Evolutionary conservation across 2,329 filamentous ascomycete species (phyloP).

Genomic region (Aspergillus aculeatinus): DNA sequence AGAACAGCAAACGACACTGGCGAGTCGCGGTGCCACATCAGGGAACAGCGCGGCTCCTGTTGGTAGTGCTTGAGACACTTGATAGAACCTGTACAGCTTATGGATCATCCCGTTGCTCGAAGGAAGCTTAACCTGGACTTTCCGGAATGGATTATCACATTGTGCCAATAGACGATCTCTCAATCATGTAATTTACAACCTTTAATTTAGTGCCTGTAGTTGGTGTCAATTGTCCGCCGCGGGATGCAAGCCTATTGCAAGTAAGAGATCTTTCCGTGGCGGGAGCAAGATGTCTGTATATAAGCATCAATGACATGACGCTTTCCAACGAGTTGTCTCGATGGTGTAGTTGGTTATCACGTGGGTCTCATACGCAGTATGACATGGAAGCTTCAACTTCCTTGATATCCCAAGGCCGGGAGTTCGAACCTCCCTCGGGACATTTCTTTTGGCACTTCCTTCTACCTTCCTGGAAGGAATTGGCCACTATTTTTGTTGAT

Average conservation of each 20-base stretch:
- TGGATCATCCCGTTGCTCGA: neutral
- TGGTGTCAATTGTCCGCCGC: too few relatives aligned
- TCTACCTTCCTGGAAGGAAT: neutral
- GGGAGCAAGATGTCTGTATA: too few relatives aligned
- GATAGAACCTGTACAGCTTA: neutral
- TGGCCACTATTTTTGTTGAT: neutral
- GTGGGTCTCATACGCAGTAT: neutral
- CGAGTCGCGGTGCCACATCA: constrained; percentile 5
- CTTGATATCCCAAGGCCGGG: neutral
- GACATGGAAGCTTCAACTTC: neutral
- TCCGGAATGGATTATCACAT: neutral
- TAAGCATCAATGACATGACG: too few relatives aligned
- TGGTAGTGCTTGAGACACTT: neutral
- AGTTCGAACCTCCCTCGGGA: neutral
- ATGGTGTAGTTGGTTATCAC: neutral
- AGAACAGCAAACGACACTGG: constrained; percentile 15
- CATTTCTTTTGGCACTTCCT: neutral
- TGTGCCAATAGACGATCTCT: neutral
- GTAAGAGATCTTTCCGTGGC: too few relatives aligned
- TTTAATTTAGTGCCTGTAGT: neutral
- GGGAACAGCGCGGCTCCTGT: neutral
- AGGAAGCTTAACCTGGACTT: neutral
- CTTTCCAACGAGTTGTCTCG: neutral
- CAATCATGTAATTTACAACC: neutral
- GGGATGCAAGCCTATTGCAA: too few relatives aligned